phyloP scores from a whole-genome alignment of 1,284 basidiomycete genomes.

The Moesziomyces parantarcticus region DNA sequence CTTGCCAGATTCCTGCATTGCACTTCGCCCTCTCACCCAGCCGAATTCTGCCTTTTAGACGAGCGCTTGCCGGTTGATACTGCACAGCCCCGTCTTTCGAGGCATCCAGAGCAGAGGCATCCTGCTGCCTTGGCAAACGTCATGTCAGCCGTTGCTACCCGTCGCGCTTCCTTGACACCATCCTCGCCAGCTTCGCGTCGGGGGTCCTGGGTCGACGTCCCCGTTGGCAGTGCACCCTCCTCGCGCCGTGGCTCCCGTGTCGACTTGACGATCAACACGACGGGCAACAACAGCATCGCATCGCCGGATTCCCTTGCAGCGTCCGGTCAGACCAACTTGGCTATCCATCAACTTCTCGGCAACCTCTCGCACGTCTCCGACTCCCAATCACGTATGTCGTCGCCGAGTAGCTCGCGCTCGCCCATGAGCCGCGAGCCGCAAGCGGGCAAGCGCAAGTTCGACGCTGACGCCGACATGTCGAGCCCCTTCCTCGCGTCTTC shows the following conservation, averaged over 20 bases:
- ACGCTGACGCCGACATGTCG: constrained; percentile 18
- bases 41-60: not conserved
- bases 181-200: constrained; percentile 42
- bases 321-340: constrained; percentile 16
- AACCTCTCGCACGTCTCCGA: constrained; percentile 26
- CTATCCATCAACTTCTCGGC: constrained; percentile 33
- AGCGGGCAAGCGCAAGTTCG: constrained; percentile 32
- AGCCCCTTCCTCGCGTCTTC: constrained; percentile 20
- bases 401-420: constrained; percentile 19
- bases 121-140: constrained; percentile 5
- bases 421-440: constrained; percentile 13
- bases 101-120: not conserved
- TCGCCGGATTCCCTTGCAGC: constrained; percentile 8
- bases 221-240: constrained; percentile 14
- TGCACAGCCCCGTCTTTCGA: not conserved
- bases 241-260: constrained; percentile 34
- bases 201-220: constrained; percentile 37
- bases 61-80: not conserved
- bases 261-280: constrained; percentile 22
- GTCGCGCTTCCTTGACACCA: constrained; percentile 36
- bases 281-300: not conserved
- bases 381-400: constrained; percentile 16
- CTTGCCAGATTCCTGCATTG: too few relatives aligned
- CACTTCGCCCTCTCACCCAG: not conserved
- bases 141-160: constrained; percentile 34